Base-by-base conservation (phyloP, 177 flowering plant species). In the Tripterygium wilfordii region DNA sequence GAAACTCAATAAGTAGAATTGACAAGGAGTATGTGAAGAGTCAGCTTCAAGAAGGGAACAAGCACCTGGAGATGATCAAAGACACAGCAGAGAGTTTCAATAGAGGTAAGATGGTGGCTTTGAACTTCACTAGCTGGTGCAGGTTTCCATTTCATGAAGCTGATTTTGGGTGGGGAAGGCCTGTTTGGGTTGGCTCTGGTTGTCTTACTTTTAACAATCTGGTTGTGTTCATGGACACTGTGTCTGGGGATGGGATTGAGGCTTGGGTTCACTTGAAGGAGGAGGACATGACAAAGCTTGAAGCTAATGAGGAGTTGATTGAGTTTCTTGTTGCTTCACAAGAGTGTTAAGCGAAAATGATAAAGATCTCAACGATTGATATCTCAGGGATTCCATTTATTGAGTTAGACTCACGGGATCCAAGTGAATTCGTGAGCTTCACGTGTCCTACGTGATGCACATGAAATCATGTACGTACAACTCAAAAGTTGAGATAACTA, bases 121-220 rank as follows among this genome's bases (percentile, higher is more conserved):
- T 45, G 3, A 36, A 8, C 9, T 51, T 56, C 43, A 45, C 56
- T 3, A 68, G 73, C 22, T 31, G 48, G 23, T 60, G 65, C 19
- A 56, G 60, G 50, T 56, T 68, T 18, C 65, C 58, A 0, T 1
- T 60, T 0, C 56, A 68, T 23, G 69, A 64, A 10, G 39, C 46
- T 4, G 73, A 68, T 42, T 68, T 68, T 21, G 69, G 69, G 1
- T 64, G 73, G 73, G 73, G 73, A 16, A 45, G 64, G 29, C 73
- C 73, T 0, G 14, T 30, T 0, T 68, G 68, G 72, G 56, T 53
- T 2, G 44, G 56, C 13, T 36, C 58, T n/a, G 30, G 24, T 5
- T 1, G 39, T 4, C 2, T 49, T 18, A 25, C 57, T 4, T 55
- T 45, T 42, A 56, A 42, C 44, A 79, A 79, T 40, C 12, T 53